Conservation (phyloP, 75 land plant genomes). For the Pinus tabuliformis region DNA sequence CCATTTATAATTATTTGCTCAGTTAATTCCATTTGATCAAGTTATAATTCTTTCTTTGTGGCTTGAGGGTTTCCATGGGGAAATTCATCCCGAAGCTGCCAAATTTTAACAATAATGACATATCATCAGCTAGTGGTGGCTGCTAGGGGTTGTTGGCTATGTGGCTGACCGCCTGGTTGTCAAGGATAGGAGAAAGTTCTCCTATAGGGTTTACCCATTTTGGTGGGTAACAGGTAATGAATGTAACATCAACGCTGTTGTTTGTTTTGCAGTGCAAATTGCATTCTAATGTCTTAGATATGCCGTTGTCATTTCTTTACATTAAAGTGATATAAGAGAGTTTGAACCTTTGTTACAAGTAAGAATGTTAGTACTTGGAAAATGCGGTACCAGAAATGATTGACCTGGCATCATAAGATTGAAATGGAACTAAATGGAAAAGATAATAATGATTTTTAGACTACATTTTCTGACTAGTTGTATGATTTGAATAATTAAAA, state of each 20-base stretch:
- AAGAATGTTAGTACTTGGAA: neutral
- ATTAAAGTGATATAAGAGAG: neutral
- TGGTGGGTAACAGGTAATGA: neutral
- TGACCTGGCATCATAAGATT: neutral
- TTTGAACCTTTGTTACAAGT: neutral
- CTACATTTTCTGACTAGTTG: neutral
- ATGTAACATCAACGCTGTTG: neutral
- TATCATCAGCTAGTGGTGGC: too few relatives aligned
- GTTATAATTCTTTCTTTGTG: too few relatives aligned
- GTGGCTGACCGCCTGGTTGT: too few relatives aligned
- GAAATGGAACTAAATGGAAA: neutral
- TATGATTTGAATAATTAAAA: neutral
- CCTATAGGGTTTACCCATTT: too few relatives aligned
- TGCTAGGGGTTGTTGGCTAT: too few relatives aligned
- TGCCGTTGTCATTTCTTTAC: slow-evolving; percentile 1
- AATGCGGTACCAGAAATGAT: neutral
- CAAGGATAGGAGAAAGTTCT: too few relatives aligned
- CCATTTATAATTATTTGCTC: too few relatives aligned
- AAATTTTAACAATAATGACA: too few relatives aligned
- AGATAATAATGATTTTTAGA: neutral
- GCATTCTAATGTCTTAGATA: neutral
- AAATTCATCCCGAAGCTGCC: too few relatives aligned
- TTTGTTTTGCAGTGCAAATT: neutral
- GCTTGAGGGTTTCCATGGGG: too few relatives aligned
- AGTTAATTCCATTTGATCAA: too few relatives aligned